These are phyloP conservation scores for Amanita pallidorosea DNA, from an alignment of 768 basidiomycete species.

Conservation along the genomic window DNA sequence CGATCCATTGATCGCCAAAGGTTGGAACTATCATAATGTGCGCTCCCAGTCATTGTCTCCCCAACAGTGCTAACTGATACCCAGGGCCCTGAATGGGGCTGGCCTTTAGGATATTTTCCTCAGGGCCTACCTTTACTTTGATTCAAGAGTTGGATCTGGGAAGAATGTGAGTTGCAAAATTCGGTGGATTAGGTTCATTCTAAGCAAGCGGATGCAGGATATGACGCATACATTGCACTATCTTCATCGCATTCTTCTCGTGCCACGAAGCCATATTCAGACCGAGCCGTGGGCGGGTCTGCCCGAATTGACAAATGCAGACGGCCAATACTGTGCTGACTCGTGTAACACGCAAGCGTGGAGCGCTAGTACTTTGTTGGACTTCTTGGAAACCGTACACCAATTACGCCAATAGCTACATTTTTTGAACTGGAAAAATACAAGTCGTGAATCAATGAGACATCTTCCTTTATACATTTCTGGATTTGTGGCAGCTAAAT, in stretches of 20 bases:
- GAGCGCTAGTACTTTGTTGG: constrained; percentile 88
- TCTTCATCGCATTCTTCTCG: constrained; percentile 63
- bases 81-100: constrained; percentile 90
- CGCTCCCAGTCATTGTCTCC: constrained; percentile 10
- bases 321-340: constrained; percentile 76
- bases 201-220: constrained; percentile 34
- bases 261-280: constrained; percentile 62
- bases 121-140: constrained; percentile 86
- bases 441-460: no score
- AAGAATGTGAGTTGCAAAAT: constrained; percentile 41
- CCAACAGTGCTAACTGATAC: not conserved
- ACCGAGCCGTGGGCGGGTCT: constrained; percentile 87
- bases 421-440: no score
- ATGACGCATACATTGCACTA: constrained; percentile 64
- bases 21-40: constrained; percentile 90
- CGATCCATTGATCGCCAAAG: constrained; percentile 83
- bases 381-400: constrained; percentile 76
- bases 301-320: constrained; percentile 84
- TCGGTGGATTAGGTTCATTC: not conserved
- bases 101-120: constrained; percentile 95
- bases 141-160: constrained; percentile 55
- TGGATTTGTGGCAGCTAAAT: no score
- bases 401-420: constrained; percentile 10
- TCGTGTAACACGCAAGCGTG: constrained; percentile 94
- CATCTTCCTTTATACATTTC: no score